phyloP scores from a whole-genome alignment of 2,329 filamentous ascomycete species.

The Aspergillus oerlinghausenensis region DNA sequence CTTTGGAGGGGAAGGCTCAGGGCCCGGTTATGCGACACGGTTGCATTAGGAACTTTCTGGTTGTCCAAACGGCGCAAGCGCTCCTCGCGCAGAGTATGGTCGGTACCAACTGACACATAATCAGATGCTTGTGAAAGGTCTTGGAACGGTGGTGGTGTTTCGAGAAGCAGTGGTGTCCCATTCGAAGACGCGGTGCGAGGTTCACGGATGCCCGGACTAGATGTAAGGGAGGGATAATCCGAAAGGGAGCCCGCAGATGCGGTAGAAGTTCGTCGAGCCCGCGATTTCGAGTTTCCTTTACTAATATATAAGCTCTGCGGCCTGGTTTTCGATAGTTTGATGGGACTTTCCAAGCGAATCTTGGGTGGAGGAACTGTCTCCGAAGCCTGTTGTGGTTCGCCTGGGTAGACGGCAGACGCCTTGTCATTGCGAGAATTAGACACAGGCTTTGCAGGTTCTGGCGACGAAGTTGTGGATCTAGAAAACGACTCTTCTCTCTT shows the following conservation, averaged over 20 bases:
- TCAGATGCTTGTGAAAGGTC: slow-evolving; percentile 14
- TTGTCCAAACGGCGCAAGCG: slow-evolving; percentile 26
- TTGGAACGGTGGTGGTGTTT: slow-evolving; percentile 21
- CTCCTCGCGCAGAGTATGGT: slow-evolving; percentile 28
- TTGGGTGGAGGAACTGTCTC: slow-evolving; percentile 12
- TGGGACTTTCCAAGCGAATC: slow-evolving; percentile 30
- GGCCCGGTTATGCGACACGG: slow-evolving; percentile 25
- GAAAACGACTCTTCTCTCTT: background rate
- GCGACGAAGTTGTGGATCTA: background rate
- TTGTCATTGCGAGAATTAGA: slow-evolving; percentile 2
- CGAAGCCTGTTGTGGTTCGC: background rate
- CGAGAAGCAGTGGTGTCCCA: slow-evolving; percentile 19
- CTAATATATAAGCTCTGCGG: slow-evolving; percentile 18
- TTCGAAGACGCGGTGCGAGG: slow-evolving; percentile 25
- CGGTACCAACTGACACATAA: slow-evolving; percentile 16
- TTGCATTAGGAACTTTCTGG: slow-evolving; percentile 17
- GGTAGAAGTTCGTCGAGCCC: slow-evolving; percentile 23
- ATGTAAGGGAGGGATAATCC: slow-evolving; percentile 28
- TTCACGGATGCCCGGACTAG: slow-evolving; percentile 25
- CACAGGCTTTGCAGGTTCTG: background rate
- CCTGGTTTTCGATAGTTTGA: slow-evolving; percentile 26
- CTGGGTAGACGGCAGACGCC: background rate
- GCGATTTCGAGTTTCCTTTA: slow-evolving; percentile 14
- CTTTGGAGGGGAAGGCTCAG: slow-evolving; percentile 37
- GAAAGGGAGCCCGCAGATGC: slow-evolving; percentile 29